Evolutionary conservation across 257 asterid genomes (phyloP), one percentile per base, ranked within the genome.

Genomic region (Solanum sitiens): DNA sequence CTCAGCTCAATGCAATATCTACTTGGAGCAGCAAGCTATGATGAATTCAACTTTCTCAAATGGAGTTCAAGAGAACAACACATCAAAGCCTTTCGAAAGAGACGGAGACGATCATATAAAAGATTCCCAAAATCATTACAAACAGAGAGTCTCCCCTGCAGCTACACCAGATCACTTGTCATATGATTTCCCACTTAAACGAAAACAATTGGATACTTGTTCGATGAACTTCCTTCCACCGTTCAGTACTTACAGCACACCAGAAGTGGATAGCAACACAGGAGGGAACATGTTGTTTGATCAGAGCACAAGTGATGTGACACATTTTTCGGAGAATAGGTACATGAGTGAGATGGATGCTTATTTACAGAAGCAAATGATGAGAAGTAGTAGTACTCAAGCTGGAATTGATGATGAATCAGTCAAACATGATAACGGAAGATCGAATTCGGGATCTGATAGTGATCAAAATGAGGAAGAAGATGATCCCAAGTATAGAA

Each of bases 391-490:
- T 61, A 74, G 88, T 83, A 88, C 83, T 15, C 79, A 85, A 72
- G 72, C 91, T 89, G 85, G 93, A 90, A 65, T 90, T 61, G 93
- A 93, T 72, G 92, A 92, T 6, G 95, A 93, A n/a, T 90, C 95
- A 4, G 89, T 89, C 65, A 90, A 88, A 79, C 91, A 94, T 30
- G 95, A 93, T 37, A 91, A 89, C 21, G 93, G 88, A 88, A 88
- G 92, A 11, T 93, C 98, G 23, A 95, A 96, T 83, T 89, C 91
- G 16, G 86, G 86, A 50, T 90, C 94, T 2, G 98, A 95, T 7
- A 94, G 95, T 37, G 98, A 94, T 89, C 95, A 88, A 11, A 94
- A 94, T 68, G 98, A 95, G 2, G 98, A 94, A 6, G 98, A 95
- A 18, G 97, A 93, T 47, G 95, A 92, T 53, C 86, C 89, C 13